These are phyloP conservation scores for Phoma sp. DNA, from an alignment of 2,329 filamentous ascomycete species.

Conservation along the genomic window DNA sequence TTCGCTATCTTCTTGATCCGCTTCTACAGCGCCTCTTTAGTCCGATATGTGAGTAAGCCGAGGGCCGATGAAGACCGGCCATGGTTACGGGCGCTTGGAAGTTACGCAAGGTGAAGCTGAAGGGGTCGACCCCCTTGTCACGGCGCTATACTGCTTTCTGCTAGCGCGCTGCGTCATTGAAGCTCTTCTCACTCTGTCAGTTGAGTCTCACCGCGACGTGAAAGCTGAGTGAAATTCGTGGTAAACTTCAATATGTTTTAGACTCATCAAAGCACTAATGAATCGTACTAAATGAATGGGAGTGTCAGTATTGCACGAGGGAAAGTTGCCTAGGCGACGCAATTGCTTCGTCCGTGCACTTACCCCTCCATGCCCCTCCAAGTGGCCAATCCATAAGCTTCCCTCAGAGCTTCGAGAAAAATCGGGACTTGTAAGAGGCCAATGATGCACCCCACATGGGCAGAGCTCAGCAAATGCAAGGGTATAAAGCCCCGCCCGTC, in stretches of 20 bases:
- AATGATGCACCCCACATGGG: conserved; percentile 20
- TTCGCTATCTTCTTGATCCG: background rate
- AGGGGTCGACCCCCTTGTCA: background rate
- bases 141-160: background rate
- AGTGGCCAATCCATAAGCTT: conserved; percentile 17
- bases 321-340: conserved; percentile 8
- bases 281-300: background rate
- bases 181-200: background rate
- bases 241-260: background rate
- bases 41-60: background rate
- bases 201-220: background rate
- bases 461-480: conserved; percentile 16
- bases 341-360: too few species aligned
- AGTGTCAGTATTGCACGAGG: background rate
- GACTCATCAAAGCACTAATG: background rate
- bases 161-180: background rate
- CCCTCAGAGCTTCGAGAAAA: conserved; percentile 19
- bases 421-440: too few species aligned
- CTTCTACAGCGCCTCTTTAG: background rate
- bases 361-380: conserved; percentile 22
- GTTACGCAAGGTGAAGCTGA: background rate
- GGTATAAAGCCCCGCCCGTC: conserved; percentile 19
- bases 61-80: background rate
- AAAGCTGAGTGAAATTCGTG: background rate
- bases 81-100: background rate